phyloP scores from a whole-genome alignment of 257 asterid species.

The Primulina huaijiensis region DNA sequence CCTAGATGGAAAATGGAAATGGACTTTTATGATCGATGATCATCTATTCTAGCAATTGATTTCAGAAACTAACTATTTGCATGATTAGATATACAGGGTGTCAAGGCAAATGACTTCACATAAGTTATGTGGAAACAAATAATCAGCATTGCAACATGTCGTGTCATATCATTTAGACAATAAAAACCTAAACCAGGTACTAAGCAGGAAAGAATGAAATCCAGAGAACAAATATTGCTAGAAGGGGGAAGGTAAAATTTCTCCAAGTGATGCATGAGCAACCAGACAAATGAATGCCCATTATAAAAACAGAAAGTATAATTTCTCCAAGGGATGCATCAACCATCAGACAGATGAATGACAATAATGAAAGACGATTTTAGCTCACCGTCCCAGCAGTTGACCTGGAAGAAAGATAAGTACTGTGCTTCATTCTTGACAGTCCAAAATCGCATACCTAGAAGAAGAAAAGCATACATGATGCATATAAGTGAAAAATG shows the following conservation, averaged over 20 bases:
- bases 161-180: conserved; percentile 1
- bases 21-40: neutral
- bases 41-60: neutral
- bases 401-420: conserved; percentile 93
- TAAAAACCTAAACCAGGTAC: conserved; percentile 18
- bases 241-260: neutral
- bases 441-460: conserved; percentile 95
- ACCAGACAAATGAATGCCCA: conserved; percentile 8
- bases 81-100: too few species aligned
- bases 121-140: neutral
- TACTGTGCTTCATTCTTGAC: conserved; percentile 90
- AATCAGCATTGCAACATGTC: conserved; percentile 3
- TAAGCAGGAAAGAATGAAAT: conserved; percentile 7
- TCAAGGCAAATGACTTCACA: too few species aligned
- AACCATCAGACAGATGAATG: neutral
- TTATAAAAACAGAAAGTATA: neutral
- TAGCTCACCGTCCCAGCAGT: conserved; percentile 95
- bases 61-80: neutral
- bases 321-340: neutral
- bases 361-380: conserved; percentile 2
- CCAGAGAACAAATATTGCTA: neutral
- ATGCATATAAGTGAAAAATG: conserved; percentile 23
- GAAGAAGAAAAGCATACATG: conserved; percentile 25
- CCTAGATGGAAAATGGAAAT: conserved; percentile 9
- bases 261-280: neutral